phyloP scores from a whole-genome alignment of 768 basidiomycete species.

The Psilocybe subaeruginosa region DNA sequence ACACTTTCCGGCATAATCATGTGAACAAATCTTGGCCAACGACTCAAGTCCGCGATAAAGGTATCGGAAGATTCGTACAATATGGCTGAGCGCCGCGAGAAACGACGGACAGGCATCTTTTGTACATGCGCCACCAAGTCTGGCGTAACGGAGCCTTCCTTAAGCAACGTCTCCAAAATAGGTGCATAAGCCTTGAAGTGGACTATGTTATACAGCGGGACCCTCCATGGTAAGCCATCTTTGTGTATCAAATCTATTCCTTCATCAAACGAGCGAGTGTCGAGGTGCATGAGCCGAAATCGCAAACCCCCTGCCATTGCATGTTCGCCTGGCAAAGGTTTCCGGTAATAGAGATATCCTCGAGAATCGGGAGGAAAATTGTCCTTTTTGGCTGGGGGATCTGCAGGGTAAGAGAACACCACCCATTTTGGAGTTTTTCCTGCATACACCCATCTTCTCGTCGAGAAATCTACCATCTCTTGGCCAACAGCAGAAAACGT shows the following conservation, averaged over 20 bases:
- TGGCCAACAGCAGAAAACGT: neutral
- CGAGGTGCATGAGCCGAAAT: neutral
- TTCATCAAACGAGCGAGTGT: neutral
- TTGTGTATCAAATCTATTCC: neutral
- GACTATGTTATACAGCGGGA: neutral
- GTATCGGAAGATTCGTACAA: neutral
- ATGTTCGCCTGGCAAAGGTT: neutral
- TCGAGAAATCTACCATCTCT: neutral
- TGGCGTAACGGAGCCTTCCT: neutral
- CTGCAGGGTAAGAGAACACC: neutral
- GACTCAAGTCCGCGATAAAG: neutral
- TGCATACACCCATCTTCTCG: neutral
- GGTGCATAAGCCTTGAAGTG: neutral
- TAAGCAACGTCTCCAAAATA: neutral
- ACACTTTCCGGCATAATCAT: neutral
- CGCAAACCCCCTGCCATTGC: neutral
- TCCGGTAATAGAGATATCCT: neutral
- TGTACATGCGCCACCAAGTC: neutral
- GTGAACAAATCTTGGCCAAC: neutral
- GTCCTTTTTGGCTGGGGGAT: neutral
- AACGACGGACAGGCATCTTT: neutral
- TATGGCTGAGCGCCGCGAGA: neutral
- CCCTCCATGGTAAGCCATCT: neutral
- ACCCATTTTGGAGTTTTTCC: neutral
- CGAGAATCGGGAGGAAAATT: neutral